Conservation (phyloP, 2,329 filamentous ascomycete genomes). For the Ascochyta viciae-villosae region DNA sequence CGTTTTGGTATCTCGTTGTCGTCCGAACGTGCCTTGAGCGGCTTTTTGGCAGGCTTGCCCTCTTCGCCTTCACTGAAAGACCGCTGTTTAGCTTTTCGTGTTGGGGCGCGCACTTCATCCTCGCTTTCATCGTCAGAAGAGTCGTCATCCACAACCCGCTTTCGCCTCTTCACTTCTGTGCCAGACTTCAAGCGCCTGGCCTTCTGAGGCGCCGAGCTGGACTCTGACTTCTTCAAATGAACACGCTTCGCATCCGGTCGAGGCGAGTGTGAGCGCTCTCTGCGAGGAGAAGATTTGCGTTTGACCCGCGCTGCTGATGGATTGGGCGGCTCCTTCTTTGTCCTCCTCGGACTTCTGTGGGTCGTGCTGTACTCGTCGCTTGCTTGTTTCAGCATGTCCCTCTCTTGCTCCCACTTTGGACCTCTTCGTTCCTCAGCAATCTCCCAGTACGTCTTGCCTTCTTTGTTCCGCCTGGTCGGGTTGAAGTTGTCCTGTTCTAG, state of each 20-base stretch:
- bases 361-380: constrained; percentile 64
- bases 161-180: constrained; percentile 41
- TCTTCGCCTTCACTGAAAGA: constrained; percentile 47
- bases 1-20: constrained; percentile 40
- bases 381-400: constrained; percentile 77
- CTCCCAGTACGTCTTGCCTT: constrained; percentile 84
- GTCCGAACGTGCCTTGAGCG: constrained; percentile 39
- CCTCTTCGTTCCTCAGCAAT: constrained; percentile 83
- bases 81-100: constrained; percentile 42
- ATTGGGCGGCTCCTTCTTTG: constrained; percentile 44
- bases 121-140: constrained; percentile 47
- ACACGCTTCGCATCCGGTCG: constrained; percentile 38
- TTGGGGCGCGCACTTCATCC: constrained; percentile 47
- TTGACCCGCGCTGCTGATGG: constrained; percentile 38
- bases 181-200: constrained; percentile 45
- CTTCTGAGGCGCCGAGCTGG: constrained; percentile 37
- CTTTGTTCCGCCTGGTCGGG: constrained; percentile 74
- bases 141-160: constrained; percentile 45
- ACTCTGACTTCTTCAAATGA: constrained; percentile 32
- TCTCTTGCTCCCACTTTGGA: constrained; percentile 89
- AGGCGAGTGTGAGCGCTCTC: constrained; percentile 47
- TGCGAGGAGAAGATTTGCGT: constrained; percentile 39
- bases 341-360: constrained; percentile 45
- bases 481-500: constrained; percentile 81
- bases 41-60: constrained; percentile 42